Evolutionary conservation across 169 alveolate species (phyloP).

Genomic region (Plasmodium relictum): DNA sequence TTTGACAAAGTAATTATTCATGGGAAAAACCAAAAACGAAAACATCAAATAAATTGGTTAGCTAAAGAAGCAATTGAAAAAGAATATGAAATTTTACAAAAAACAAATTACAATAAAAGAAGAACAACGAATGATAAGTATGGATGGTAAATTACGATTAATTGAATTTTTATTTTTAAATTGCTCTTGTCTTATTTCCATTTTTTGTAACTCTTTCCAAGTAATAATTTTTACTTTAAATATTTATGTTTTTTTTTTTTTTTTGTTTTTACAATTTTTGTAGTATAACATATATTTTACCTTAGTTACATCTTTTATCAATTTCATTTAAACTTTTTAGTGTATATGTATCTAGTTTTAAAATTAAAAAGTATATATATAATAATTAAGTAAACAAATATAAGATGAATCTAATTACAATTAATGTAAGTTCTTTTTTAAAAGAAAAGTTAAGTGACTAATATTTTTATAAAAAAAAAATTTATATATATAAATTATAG

Average conservation of each 20-base stretch:
- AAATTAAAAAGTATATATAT: too few species aligned
- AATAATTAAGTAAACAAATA: too few species aligned
- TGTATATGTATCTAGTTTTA: too few species aligned
- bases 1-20: constrained; percentile 70
- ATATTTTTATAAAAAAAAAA: too few species aligned
- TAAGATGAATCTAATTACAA: too few species aligned
- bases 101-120: constrained; percentile 85
- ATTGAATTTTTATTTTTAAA: background rate
- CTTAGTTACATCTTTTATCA: too few species aligned
- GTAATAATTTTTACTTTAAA: too few species aligned
- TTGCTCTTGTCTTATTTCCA: background rate
- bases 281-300: background rate
- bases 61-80: constrained; percentile 90
- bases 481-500: too few species aligned
- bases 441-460: too few species aligned
- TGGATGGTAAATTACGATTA: constrained; percentile 84
- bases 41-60: constrained; percentile 89
- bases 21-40: constrained; percentile 72
- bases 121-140: constrained; percentile 88
- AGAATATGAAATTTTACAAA: constrained; percentile 87
- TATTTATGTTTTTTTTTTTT: background rate
- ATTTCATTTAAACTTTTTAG: too few species aligned
- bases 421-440: too few species aligned
- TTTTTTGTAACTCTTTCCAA: too few species aligned
- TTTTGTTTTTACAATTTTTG: background rate